A percentile compares a stretch with the other conserved stretches of the same genome.
Conservation (phyloP, 2,329 filamentous ascomycete species). For the Boeremia lycopersici region DNA sequence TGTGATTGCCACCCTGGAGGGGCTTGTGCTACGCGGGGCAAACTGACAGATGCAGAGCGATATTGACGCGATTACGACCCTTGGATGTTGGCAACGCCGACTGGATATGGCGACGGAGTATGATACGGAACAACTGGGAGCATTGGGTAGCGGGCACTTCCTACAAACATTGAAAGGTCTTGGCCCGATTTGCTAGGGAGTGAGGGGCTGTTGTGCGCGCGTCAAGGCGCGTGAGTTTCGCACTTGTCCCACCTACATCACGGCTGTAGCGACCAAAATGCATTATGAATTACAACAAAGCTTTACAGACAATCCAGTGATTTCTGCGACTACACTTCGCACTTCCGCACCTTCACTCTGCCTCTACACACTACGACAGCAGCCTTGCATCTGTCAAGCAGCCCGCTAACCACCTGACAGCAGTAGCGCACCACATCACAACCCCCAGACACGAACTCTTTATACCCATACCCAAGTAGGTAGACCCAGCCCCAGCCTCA, state of each 20-base stretch:
- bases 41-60: slow-evolving; percentile 19
- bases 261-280: slow-evolving; percentile 20
- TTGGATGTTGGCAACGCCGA: slow-evolving; percentile 20
- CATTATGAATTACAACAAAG: slow-evolving; percentile 9
- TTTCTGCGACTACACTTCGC: too few relatives aligned
- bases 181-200: slow-evolving; percentile 30
- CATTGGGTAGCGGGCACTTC: slow-evolving; percentile 35
- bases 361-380: not conserved
- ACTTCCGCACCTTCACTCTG: too few relatives aligned
- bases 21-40: not conserved
- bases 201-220: slow-evolving; percentile 23
- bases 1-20: not conserved
- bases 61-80: slow-evolving; percentile 28
- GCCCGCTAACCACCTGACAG: not conserved
- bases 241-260: slow-evolving; percentile 12
- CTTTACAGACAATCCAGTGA: too few relatives aligned
- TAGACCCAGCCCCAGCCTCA: not conserved
- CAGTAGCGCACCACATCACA: not conserved
- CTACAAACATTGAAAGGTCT: slow-evolving; percentile 24
- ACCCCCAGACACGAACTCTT: not conserved
- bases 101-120: slow-evolving; percentile 11
- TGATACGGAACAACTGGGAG: slow-evolving; percentile 26
- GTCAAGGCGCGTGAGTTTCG: slow-evolving; percentile 14
- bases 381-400: not conserved
- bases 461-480: not conserved